A percentile compares a stretch with the other conserved stretches of the same genome.
These are phyloP conservation scores for Trichocomaceae sp. DNA, from an alignment of 2,329 filamentous ascomycete genomes.

Conservation along the genomic window DNA sequence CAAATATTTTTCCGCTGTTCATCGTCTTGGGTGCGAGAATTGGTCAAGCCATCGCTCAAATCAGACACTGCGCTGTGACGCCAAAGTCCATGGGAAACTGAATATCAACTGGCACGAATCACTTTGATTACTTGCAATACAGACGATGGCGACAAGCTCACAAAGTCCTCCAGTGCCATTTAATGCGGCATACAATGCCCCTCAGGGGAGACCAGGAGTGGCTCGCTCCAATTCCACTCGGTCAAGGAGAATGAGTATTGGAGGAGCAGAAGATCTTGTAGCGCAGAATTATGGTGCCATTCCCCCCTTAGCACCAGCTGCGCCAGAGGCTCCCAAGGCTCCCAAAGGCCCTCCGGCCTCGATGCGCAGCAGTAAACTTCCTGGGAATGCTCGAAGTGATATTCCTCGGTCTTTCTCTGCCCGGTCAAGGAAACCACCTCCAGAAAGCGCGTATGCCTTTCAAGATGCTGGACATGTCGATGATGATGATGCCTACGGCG, in stretches of 20 bases:
- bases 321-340: slow-evolving; percentile 51
- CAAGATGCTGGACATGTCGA: slow-evolving; percentile 8
- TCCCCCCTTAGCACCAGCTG: slow-evolving; percentile 10
- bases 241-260: slow-evolving; percentile 4
- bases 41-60: neutral
- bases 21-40: neutral
- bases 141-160: slow-evolving; percentile 9
- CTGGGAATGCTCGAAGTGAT: slow-evolving; percentile 9
- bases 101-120: neutral
- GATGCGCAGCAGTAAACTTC: slow-evolving; percentile 45
- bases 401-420: slow-evolving; percentile 22
- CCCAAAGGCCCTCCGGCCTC: slow-evolving; percentile 54
- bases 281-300: slow-evolving; percentile 12
- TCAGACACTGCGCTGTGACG: neutral
- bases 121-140: neutral
- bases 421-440: slow-evolving; percentile 18
- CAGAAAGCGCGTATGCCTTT: slow-evolving; percentile 6
- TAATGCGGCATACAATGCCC: neutral
- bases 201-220: slow-evolving; percentile 2
- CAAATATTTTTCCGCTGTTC: neutral
- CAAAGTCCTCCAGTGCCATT: slow-evolving; percentile 4
- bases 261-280: slow-evolving; percentile 4
- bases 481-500: neutral
- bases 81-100: neutral
- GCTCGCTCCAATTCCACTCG: slow-evolving; percentile 4